Base-by-base conservation (phyloP, 1,284 basidiomycete genomes). In the Boletus holoroseus region DNA sequence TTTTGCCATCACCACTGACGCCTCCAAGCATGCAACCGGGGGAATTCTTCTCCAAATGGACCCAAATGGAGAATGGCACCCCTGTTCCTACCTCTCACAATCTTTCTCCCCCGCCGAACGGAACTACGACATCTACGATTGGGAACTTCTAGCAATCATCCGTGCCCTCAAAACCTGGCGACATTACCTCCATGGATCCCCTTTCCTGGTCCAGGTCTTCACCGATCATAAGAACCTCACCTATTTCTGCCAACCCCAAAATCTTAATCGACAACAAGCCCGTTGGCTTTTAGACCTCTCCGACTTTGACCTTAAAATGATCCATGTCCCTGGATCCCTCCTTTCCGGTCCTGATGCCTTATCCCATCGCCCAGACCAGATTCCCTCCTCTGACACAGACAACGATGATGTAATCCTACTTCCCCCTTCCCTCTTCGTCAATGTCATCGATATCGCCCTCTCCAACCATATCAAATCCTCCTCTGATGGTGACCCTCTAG, bases 381-480 rank as follows among this genome's bases (percentile, higher is more conserved):
- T n/a, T n/a, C n/a, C n/a, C n/a, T n/a, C n/a, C n/a, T n/a, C n/a
- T n/a, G n/a, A n/a, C n/a, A n/a, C n/a, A n/a, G n/a, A n/a, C n/a
- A n/a, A n/a, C n/a, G n/a, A n/a, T n/a, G n/a, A n/a, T 34, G n/a
- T 34, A 2, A 34, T 3, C n/a, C n/a, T 34, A 0, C 32, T 34
- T n/a, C 32, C 15, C 0, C n/a, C n/a, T 0, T 34, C 32, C 4
- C n/a, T 34, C 4, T 34, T 16, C 8, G 8, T 34, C n/a, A 34
- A n/a, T 8, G 0, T 34, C 4, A 34, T 34, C 9, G 15, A 32
- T 7, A 7, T 6, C 5, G 7, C 15, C 31, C 15, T 32, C 2
- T 7, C 31, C 7, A 0, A 15, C 2, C 1, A 4, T 3, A 32
- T 32, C 15, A 0, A 0, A 7, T 5, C 31, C 2, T 15, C 15